phyloP scores from a whole-genome alignment of 2,329 filamentous ascomycete genomes.

The Nigrospora sphaerica region DNA sequence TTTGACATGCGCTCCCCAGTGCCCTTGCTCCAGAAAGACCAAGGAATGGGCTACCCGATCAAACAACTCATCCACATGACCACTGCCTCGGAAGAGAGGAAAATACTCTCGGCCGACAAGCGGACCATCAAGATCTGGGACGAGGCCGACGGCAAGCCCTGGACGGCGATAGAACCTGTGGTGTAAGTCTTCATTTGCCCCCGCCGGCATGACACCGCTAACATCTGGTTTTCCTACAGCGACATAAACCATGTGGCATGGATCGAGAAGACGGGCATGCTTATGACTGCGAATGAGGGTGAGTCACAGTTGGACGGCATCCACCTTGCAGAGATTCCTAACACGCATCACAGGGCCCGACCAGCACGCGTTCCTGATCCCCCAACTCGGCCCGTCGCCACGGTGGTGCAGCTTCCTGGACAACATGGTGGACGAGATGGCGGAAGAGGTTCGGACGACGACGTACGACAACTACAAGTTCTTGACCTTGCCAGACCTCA shows the following conservation, averaged over 20 bases:
- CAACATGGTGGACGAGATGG: constrained; percentile 98
- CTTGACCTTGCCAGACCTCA: constrained; percentile 80
- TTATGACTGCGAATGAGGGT: constrained; percentile 94
- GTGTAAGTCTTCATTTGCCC: constrained; percentile 34
- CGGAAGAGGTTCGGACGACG: constrained; percentile 68
- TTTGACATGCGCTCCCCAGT: constrained; percentile 88
- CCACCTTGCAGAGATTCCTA: constrained; percentile 33
- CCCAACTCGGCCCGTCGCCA: constrained; percentile 85
- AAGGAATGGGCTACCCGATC: constrained; percentile 90
- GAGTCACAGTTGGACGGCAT: constrained; percentile 43
- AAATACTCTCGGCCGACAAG: constrained; percentile 88
- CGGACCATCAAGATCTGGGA: constrained; percentile 98
- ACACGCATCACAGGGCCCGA: neutral
- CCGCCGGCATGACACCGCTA: no score
- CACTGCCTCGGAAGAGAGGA: constrained; percentile 68
- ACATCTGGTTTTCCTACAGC: no score
- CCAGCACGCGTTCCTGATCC: constrained; percentile 82
- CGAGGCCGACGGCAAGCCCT: constrained; percentile 70
- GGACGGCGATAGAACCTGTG: constrained; percentile 91
- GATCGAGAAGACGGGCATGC: constrained; percentile 88
- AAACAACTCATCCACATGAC: constrained; percentile 73
- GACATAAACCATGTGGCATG: constrained; percentile 93
- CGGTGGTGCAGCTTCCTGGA: constrained; percentile 96
- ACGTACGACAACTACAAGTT: constrained; percentile 99
- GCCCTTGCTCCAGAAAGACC: constrained; percentile 84